phyloP scores from a whole-genome alignment of 2,329 filamentous ascomycete species.

The Hypoxylon sp. region DNA sequence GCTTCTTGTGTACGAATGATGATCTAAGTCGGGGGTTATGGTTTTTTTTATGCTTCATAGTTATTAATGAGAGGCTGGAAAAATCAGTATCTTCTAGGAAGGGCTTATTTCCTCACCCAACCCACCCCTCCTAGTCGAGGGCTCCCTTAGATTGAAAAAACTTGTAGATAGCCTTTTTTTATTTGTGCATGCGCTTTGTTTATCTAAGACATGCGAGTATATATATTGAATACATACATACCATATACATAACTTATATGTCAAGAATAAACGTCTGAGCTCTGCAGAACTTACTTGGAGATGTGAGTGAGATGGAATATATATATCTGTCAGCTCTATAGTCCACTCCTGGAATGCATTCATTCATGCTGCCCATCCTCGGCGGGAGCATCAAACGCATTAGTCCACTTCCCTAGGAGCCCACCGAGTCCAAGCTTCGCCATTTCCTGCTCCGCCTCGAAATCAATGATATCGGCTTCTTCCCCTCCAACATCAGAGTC shows the following conservation, averaged over 20 bases:
- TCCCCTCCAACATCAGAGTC: slow-evolving; percentile 9
- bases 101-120: not conserved
- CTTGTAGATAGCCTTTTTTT: slow-evolving; percentile 38
- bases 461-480: slow-evolving; percentile 28
- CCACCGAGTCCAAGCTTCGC: slow-evolving; percentile 10
- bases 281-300: not conserved
- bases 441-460: slow-evolving; percentile 31
- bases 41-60: slow-evolving; percentile 12
- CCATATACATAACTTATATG: slow-evolving; percentile 17
- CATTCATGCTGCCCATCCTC: not conserved
- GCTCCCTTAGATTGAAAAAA: slow-evolving; percentile 18
- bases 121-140: slow-evolving; percentile 27
- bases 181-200: slow-evolving; percentile 27
- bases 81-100: slow-evolving; percentile 14
- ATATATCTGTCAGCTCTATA: not conserved
- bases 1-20: slow-evolving; percentile 19
- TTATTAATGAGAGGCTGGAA: slow-evolving; percentile 30
- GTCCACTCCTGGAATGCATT: not conserved
- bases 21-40: slow-evolving; percentile 9
- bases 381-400: slow-evolving; percentile 4
- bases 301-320: not conserved
- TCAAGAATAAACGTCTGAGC: not conserved
- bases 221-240: slow-evolving; percentile 38
- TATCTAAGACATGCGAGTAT: slow-evolving; percentile 27
- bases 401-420: slow-evolving; percentile 30